phyloP scores from a whole-genome alignment of 495 filamentous ascomycete species.

The Evernia prunastri region DNA sequence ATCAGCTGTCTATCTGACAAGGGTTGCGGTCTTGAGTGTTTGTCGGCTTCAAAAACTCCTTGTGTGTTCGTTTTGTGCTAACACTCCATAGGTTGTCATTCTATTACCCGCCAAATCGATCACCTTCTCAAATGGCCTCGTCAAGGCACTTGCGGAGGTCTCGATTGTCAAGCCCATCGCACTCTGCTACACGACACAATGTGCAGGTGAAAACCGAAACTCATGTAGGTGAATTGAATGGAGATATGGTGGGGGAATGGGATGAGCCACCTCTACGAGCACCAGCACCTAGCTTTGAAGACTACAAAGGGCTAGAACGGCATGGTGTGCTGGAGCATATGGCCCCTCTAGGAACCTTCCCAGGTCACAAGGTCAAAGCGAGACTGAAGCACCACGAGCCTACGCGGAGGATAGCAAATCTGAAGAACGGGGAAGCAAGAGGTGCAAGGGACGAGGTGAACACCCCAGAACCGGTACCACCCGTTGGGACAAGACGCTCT shows the following conservation, averaged over 20 bases:
- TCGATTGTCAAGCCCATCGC: constrained; percentile 50
- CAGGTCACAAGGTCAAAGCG: constrained; percentile 43
- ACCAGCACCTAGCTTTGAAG: constrained; percentile 62
- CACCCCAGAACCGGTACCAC: constrained; percentile 29
- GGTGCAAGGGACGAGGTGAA: constrained; percentile 25
- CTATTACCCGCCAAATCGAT: constrained; percentile 32
- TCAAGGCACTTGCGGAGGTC: constrained; percentile 28
- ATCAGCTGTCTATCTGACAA: neutral
- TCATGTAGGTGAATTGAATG: constrained; percentile 27
- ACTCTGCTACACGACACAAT: constrained; percentile 33
- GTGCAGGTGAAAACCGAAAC: constrained; percentile 28
- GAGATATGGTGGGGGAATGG: constrained; percentile 51
- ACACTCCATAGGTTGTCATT: constrained; percentile 12
- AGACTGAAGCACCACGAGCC: constrained; percentile 31
- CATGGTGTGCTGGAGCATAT: constrained; percentile 63
- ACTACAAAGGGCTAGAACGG: constrained; percentile 51
- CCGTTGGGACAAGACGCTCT: constrained; percentile 25
- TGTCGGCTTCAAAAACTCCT: neutral
- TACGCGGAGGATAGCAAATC: constrained; percentile 15
- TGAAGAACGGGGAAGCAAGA: constrained; percentile 27
- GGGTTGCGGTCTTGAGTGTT: constrained; percentile 9
- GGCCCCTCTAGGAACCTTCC: constrained; percentile 59
- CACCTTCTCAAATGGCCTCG: constrained; percentile 40
- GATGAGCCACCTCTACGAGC: constrained; percentile 60
- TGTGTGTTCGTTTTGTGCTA: constrained; percentile 7